Percentiles rank a stretch among this genome's conserved stretches.
phyloP scores from a whole-genome alignment of 2,329 filamentous ascomycete genomes.

The Botrytis medusae region DNA sequence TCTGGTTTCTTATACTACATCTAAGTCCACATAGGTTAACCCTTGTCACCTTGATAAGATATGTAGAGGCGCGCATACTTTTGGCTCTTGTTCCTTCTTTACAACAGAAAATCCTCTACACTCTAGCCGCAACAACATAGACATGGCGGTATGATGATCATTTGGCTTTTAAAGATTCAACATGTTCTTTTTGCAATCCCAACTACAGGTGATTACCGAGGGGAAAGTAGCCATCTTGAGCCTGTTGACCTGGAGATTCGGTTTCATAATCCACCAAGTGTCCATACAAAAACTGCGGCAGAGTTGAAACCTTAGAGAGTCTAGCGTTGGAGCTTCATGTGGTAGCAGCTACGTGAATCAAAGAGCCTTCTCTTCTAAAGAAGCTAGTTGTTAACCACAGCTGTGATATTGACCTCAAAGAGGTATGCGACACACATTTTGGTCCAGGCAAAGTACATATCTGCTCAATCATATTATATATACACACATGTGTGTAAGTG shows the following conservation, averaged over 20 bases:
- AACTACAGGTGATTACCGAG: background rate
- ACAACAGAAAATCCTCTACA: background rate
- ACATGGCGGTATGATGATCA: background rate
- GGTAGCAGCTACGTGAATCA: background rate
- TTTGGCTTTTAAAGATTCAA: background rate
- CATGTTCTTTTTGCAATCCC: background rate
- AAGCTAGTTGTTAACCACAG: background rate
- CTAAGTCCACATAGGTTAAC: background rate
- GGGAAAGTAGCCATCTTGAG: background rate
- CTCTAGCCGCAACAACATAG: too few species aligned
- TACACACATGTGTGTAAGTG: background rate
- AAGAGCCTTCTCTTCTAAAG: background rate
- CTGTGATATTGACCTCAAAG: background rate
- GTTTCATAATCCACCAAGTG: background rate
- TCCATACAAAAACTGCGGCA: background rate
- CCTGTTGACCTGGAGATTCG: background rate
- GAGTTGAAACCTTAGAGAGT: background rate
- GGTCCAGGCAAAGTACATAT: background rate
- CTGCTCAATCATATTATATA: background rate
- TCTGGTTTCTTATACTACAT: background rate
- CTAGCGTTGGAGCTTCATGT: background rate
- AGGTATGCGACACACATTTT: background rate
- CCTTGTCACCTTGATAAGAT: background rate
- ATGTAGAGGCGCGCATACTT: background rate
- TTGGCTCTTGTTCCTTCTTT: background rate